Conservation (phyloP, 768 basidiomycete genomes). For the Goffeauzyma gilvescens region DNA sequence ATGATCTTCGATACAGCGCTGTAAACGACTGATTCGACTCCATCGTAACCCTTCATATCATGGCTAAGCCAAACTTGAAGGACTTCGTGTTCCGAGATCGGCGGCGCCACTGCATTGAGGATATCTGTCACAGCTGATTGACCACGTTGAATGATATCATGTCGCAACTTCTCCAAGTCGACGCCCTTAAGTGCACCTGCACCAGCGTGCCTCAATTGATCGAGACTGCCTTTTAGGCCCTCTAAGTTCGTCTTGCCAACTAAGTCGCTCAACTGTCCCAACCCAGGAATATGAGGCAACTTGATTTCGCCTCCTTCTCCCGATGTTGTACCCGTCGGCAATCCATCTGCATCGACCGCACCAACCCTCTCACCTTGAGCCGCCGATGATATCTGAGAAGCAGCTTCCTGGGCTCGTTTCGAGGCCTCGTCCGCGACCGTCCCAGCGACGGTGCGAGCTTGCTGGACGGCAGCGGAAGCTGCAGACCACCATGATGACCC, state of each 20-base stretch:
- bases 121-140: constrained; percentile 83
- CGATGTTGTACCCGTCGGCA: too few species aligned
- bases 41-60: constrained; percentile 92
- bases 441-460: constrained; percentile 61
- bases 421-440: constrained; percentile 95
- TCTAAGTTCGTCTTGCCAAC: constrained; percentile 39
- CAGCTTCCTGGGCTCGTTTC: constrained; percentile 52
- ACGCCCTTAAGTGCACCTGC: constrained; percentile 48
- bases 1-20: constrained; percentile 71
- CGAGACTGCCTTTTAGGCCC: too few species aligned
- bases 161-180: constrained; percentile 77
- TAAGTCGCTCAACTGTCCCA: constrained; percentile 35
- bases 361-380: constrained; percentile 27
- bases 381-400: too few species aligned
- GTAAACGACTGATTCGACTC: constrained; percentile 84
- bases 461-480: constrained; percentile 67
- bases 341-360: constrained; percentile 15
- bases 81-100: constrained; percentile 94
- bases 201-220: constrained; percentile 18
- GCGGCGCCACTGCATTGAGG: constrained; percentile 89
- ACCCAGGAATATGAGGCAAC: constrained; percentile 39
- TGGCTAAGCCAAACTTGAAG: constrained; percentile 90
- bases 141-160: not conserved
- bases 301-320: too few species aligned
- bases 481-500: constrained; percentile 63